Evolutionary conservation across 345 rosid genomes (phyloP).

Genomic region (Ceriops tagal): DNA sequence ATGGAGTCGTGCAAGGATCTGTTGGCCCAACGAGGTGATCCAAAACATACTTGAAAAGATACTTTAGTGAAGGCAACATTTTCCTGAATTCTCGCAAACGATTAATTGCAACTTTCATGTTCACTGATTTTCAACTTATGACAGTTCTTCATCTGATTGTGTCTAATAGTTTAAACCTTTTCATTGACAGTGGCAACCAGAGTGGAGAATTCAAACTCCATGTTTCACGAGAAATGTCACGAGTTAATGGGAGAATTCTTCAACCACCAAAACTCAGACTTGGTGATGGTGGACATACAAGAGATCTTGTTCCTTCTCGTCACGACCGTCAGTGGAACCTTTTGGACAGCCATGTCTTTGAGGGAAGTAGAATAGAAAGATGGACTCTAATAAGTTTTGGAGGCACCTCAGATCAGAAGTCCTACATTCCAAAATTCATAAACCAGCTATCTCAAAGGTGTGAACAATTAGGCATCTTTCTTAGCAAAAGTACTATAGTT

Average conservation of each 20-base stretch:
- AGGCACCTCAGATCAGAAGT: slow-evolving; percentile 70
- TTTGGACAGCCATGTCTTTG: slow-evolving; percentile 63
- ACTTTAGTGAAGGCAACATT: neutral
- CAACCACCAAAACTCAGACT: slow-evolving; percentile 94
- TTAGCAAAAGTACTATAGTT: slow-evolving; percentile 56
- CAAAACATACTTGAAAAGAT: neutral
- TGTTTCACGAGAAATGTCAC: slow-evolving; percentile 78
- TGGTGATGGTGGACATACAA: slow-evolving; percentile 57
- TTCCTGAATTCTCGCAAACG: neutral
- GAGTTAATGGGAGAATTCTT: slow-evolving; percentile 76
- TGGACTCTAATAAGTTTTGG: slow-evolving; percentile 95
- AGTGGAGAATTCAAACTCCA: slow-evolving; percentile 69
- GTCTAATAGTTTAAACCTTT: slow-evolving; percentile 16
- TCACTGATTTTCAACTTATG: neutral
- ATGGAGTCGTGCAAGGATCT: slow-evolving; percentile 73
- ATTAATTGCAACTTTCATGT: neutral
- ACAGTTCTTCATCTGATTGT: neutral
- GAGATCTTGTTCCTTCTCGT: slow-evolving; percentile 58
- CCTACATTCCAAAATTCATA: slow-evolving; percentile 68
- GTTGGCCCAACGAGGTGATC: slow-evolving; percentile 89
- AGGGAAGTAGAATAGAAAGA: slow-evolving; percentile 65
- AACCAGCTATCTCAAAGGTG: slow-evolving; percentile 81
- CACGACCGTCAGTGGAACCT: slow-evolving; percentile 80
- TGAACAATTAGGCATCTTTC: slow-evolving; percentile 77
- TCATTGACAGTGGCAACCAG: slow-evolving; percentile 59